Evolutionary conservation across 2,329 filamentous ascomycete species (phyloP).

Genomic region (Fusarium metavorans): DNA sequence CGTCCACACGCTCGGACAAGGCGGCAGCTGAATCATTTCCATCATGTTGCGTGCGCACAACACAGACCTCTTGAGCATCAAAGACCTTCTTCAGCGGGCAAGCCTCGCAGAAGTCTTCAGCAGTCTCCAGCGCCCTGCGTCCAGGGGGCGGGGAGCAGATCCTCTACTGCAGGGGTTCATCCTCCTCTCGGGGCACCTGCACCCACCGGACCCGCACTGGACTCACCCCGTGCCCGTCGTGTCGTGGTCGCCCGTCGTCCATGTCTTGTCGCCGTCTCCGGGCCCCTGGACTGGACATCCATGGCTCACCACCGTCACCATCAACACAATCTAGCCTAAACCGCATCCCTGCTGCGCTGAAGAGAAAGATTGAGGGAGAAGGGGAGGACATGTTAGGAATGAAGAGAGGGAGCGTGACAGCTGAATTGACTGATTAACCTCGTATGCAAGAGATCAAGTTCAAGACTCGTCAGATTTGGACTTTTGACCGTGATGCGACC

Average conservation of each 20-base stretch:
- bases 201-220: constrained; percentile 27
- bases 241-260: neutral
- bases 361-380: neutral
- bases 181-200: constrained; percentile 19
- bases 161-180: constrained; percentile 33
- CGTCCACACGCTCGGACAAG: constrained; percentile 21
- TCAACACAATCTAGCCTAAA: constrained; percentile 32
- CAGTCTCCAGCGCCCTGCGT: constrained; percentile 26
- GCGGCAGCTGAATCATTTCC: constrained; percentile 18
- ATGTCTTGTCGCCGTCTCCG: constrained; percentile 8
- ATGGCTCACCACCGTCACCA: constrained; percentile 38
- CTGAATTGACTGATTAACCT: neutral
- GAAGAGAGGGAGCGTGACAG: neutral
- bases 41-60: constrained; percentile 8
- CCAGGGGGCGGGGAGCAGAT: constrained; percentile 24
- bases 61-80: constrained; percentile 20
- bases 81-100: constrained; percentile 28
- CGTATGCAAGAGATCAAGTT: neutral
- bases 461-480: constrained; percentile 6
- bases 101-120: constrained; percentile 10
- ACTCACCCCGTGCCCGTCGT: constrained; percentile 20
- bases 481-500: neutral
- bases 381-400: neutral
- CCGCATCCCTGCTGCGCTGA: constrained; percentile 3
- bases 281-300: constrained; percentile 32